Conservation (phyloP, 106 monocot genomes). For the Allium fistulosum region DNA sequence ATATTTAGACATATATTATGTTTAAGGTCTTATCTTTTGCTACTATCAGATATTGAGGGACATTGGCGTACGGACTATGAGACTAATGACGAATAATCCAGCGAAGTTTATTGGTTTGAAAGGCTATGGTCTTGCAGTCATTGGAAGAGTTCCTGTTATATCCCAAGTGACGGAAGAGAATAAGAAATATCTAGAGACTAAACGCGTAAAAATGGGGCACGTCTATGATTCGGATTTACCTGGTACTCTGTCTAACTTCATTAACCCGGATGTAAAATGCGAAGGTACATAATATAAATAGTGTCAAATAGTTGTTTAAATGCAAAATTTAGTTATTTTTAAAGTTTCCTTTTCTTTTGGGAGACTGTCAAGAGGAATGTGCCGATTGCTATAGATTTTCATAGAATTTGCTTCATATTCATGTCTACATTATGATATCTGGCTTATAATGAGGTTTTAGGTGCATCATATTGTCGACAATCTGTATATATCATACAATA, state of each 20-base stretch:
- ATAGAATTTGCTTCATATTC: too few relatives aligned
- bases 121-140: constrained; percentile 73
- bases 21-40: background rate
- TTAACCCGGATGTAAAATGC: constrained; percentile 4
- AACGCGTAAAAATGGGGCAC: constrained; percentile 88
- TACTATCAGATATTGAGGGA: constrained; percentile 68
- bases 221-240: constrained; percentile 84
- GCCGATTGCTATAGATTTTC: too few relatives aligned
- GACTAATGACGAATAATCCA: constrained; percentile 89
- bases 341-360: too few relatives aligned
- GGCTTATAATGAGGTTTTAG: too few relatives aligned
- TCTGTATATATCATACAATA: too few relatives aligned
- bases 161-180: constrained; percentile 78
- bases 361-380: too few relatives aligned
- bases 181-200: constrained; percentile 77
- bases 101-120: constrained; percentile 75
- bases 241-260: constrained; percentile 20
- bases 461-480: too few relatives aligned
- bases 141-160: constrained; percentile 68
- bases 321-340: too few relatives aligned
- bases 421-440: too few relatives aligned
- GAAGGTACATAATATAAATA: too few relatives aligned
- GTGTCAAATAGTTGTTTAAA: too few relatives aligned
- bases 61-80: constrained; percentile 82
- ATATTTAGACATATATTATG: too few relatives aligned